Evolutionary conservation across 1,139 yeast species (phyloP).

Genomic region (Geotrichum histeridarum): DNA sequence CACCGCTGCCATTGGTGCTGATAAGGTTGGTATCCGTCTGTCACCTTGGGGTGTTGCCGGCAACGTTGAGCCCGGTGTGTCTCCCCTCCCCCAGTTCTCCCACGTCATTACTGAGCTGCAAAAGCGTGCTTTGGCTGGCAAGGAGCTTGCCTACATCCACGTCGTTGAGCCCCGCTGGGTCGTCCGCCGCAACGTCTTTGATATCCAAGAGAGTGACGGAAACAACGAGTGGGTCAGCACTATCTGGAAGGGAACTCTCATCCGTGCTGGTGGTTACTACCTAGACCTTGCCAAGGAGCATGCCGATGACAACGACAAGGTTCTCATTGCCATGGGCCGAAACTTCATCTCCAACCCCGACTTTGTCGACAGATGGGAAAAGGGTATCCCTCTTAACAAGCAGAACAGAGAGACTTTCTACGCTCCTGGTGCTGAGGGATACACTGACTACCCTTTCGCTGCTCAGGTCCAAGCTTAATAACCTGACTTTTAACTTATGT

Average conservation of each 20-base stretch:
- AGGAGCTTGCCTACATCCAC: conserved; percentile 46
- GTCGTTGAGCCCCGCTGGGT: conserved; percentile 46
- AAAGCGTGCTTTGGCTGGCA: conserved; percentile 29
- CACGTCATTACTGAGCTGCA: conserved; percentile 34
- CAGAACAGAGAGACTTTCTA: conserved; percentile 43
- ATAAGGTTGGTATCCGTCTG: conserved; percentile 51
- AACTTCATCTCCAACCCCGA: conserved; percentile 49
- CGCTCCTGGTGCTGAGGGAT: conserved; percentile 24
- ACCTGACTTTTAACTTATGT: neutral
- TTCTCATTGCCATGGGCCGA: conserved; percentile 46
- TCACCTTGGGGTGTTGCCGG: conserved; percentile 49
- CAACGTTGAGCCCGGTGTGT: conserved; percentile 35
- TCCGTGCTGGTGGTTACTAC: conserved; percentile 42
- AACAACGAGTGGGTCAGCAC: conserved; percentile 23
- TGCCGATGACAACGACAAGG: conserved; percentile 37
- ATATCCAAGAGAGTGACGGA: conserved; percentile 15
- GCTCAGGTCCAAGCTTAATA: conserved; percentile 1
- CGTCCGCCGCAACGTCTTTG: conserved; percentile 18
- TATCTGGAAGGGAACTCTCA: conserved; percentile 41
- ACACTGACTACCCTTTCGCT: conserved; percentile 19
- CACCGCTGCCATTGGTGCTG: conserved; percentile 49
- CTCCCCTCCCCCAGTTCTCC: conserved; percentile 32
- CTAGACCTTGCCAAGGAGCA: conserved; percentile 27
- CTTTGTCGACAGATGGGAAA: conserved; percentile 40
- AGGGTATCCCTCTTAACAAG: conserved; percentile 33